Base-by-base conservation (phyloP, 257 asterid genomes). In the Marsdenia floribunda region DNA sequence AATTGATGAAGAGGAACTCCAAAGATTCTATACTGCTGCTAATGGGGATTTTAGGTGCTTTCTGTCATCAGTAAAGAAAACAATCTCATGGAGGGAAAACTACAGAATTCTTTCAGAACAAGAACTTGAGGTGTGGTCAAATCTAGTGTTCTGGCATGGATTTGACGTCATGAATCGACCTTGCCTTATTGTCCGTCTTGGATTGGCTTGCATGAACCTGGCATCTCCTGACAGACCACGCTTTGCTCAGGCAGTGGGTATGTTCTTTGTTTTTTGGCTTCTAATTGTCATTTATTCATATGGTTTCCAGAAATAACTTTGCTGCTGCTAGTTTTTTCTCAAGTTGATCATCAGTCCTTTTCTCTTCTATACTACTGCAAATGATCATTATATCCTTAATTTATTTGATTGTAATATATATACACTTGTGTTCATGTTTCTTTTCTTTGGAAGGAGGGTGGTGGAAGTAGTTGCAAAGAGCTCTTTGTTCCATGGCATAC, bases 91-190 rank as follows among this genome's bases (percentile, higher is more conserved):
- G 99, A 92, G 98, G 80, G 93, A 89, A 84, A 90, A 84, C 12
- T 92, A 92, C 86, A 82, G 91, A 85, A 82, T 92, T 87, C 93
- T 95, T 67, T 83, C 96, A 6, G 86, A 19, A 70, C 90, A 84
- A 82, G 99, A 95, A 81, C 98, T 95, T 69, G 96, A 89, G 73
- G 81, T 79, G 83, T 95, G 99, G 99, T 86, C 98, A 77, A 84
- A 83, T 81, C 78, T 90, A 94, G 81, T 92, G 54, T 95, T 92
- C 81, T 95, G 99, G 99, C 99, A 95, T 84, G 98, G 97, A 79
- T 84, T 83, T 70, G 99, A 92, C 82, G 75, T 80, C 79, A 86
- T 80, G 79, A 73, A 80, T 64, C 85, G 89, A 14, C 98, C 95
- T 11, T 89, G 95, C 84, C 97, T 95, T 75, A 69, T 90, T 54